These are phyloP conservation scores for Mariannaea elegans DNA, from an alignment of 2,329 filamentous ascomycete species.

Conservation along the genomic window DNA sequence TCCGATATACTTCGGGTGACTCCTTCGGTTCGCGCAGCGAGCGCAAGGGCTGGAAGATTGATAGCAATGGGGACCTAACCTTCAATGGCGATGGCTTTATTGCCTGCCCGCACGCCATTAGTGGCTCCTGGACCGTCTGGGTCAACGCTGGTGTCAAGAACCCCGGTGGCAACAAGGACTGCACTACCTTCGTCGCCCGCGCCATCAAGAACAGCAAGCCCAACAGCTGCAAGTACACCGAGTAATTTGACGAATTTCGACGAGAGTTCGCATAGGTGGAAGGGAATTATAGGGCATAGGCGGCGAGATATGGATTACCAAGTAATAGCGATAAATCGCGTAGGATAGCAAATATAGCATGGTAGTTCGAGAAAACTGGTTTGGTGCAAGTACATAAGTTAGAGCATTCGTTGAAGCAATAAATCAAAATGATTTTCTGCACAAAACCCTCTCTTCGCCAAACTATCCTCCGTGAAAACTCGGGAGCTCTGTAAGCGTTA, in stretches of 20 bases:
- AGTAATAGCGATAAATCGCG: no score
- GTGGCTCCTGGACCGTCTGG: slow-evolving; percentile 53
- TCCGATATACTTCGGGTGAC: slow-evolving; percentile 60
- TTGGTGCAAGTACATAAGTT: no score
- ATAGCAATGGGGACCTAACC: slow-evolving; percentile 52
- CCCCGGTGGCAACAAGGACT: slow-evolving; percentile 49
- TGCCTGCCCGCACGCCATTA: slow-evolving; percentile 60
- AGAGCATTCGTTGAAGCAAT: no score
- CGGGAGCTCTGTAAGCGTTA: no score
- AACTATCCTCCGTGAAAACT: no score
- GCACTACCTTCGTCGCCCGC: slow-evolving; percentile 47
- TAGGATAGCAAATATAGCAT: no score
- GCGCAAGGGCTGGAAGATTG: slow-evolving; percentile 57
- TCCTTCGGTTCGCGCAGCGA: slow-evolving; percentile 52
- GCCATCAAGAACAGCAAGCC: slow-evolving; percentile 42
- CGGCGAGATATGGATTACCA: no score
- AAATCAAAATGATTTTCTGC: no score
- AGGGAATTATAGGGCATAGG: no score
- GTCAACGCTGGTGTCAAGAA: slow-evolving; percentile 41
- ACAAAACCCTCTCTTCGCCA: no score
- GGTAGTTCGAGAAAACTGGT: no score
- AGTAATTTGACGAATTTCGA: neutral
- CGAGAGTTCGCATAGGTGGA: neutral
- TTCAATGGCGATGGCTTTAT: slow-evolving; percentile 56
- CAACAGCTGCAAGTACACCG: slow-evolving; percentile 49